phyloP scores from a whole-genome alignment of 2,329 filamentous ascomycete genomes.

The Alternaria metachromatica region DNA sequence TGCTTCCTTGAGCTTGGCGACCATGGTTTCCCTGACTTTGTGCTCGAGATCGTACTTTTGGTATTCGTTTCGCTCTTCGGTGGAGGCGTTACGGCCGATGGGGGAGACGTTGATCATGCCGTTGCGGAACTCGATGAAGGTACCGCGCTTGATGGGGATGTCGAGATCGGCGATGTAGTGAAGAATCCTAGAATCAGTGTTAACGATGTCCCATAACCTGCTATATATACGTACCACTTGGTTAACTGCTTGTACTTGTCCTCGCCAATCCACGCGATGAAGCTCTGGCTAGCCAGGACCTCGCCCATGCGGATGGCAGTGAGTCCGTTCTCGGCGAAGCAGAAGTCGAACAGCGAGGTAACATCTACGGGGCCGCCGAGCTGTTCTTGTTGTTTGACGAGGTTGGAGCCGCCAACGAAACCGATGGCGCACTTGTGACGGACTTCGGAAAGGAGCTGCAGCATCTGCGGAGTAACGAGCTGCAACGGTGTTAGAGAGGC shows the following conservation, averaged over 20 bases:
- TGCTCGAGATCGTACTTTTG: conserved; percentile 80
- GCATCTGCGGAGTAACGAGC: conserved; percentile 80
- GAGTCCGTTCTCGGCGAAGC: conserved; percentile 96
- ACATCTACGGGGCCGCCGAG: conserved; percentile 74
- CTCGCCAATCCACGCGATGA: conserved; percentile 93
- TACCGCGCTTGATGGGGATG: conserved; percentile 81
- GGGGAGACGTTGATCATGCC: conserved; percentile 90
- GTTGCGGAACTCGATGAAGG: conserved; percentile 87
- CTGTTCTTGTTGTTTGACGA: conserved; percentile 95
- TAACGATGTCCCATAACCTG: neutral
- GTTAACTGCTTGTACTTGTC: conserved; percentile 80
- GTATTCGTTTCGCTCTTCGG: conserved; percentile 81
- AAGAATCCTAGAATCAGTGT: conserved; percentile 57
- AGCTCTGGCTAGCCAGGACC: conserved; percentile 77
- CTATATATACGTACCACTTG: conserved; percentile 55
- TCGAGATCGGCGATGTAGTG: conserved; percentile 86
- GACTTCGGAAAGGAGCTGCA: conserved; percentile 77
- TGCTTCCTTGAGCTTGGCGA: conserved; percentile 76
- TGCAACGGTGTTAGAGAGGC: conserved; percentile 46
- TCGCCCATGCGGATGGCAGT: conserved; percentile 86
- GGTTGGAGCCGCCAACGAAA: conserved; percentile 91
- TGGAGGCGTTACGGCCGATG: conserved; percentile 83
- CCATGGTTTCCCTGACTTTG: conserved; percentile 77
- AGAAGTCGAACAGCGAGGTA: conserved; percentile 91
- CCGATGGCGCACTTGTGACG: conserved; percentile 89